These are phyloP conservation scores for Syncephalastrum sp. DNA, from an alignment of 371 early-diverging fungal genomes.

Conservation along the genomic window DNA sequence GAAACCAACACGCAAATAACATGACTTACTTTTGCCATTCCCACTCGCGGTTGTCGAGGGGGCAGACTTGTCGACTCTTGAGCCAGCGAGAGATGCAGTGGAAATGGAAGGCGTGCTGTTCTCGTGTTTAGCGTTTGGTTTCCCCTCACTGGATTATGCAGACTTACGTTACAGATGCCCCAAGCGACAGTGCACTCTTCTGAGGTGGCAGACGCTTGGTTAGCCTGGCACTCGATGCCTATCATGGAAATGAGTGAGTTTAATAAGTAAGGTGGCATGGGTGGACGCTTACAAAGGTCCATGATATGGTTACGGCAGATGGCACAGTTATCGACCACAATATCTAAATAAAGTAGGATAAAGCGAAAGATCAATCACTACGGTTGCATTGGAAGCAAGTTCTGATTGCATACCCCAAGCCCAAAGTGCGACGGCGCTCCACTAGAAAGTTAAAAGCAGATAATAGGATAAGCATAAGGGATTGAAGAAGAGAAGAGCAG, in stretches of 20 bases:
- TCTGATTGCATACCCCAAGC: constrained; percentile 80
- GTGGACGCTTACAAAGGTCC: constrained; percentile 90
- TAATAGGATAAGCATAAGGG: not conserved
- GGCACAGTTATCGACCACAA: constrained; percentile 99
- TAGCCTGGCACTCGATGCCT: constrained; percentile 97
- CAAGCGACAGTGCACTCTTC: constrained; percentile 98
- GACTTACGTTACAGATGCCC: constrained; percentile 96
- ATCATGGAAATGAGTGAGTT: constrained; percentile 1
- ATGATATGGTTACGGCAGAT: constrained; percentile 99
- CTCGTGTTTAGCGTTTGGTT: not conserved
- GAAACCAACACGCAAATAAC: not conserved
- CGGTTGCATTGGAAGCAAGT: not conserved
- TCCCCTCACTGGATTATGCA: constrained; percentile 1
- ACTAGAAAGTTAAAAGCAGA: constrained; percentile 50
- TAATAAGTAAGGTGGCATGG: too few relatives aligned
- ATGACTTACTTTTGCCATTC: constrained; percentile 88
- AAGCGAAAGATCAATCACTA: not conserved
- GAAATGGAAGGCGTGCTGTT: constrained; percentile 97
- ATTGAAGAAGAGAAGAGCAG: not conserved
- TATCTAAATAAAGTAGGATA: constrained; percentile 67
- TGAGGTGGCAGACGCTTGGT: constrained; percentile 89
- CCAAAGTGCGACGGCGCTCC: constrained; percentile 98
- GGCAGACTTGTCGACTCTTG: constrained; percentile 98
- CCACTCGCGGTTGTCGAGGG: constrained; percentile 99
- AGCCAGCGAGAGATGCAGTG: constrained; percentile 99